Evolutionary conservation across 805 yeast species (phyloP).

Genomic region (Teunomyces kruisii): DNA sequence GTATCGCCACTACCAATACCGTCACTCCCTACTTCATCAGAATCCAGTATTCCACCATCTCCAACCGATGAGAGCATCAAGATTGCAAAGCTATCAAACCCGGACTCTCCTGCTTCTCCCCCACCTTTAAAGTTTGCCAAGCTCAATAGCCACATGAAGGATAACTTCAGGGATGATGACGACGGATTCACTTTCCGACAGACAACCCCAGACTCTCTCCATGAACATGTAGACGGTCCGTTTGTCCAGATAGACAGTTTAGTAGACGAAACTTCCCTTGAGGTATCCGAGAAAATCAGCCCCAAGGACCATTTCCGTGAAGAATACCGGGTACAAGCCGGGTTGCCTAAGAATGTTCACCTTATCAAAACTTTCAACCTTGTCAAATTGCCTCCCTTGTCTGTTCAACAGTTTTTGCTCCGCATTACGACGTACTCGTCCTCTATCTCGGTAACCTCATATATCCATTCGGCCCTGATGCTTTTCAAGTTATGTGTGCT

Average conservation of each 20-base stretch:
- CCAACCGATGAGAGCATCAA: neutral
- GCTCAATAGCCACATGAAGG: slow-evolving; percentile 5
- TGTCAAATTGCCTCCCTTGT: slow-evolving; percentile 32
- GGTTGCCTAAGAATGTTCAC: slow-evolving; percentile 24
- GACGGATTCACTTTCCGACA: slow-evolving; percentile 4
- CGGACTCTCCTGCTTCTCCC: slow-evolving; percentile 18
- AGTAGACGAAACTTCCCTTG: slow-evolving; percentile 13
- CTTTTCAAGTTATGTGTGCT: slow-evolving; percentile 35
- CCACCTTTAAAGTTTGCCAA: slow-evolving; percentile 24
- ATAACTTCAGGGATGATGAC: neutral
- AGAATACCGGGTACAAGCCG: slow-evolving; percentile 9
- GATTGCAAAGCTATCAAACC: slow-evolving; percentile 3
- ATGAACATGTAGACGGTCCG: slow-evolving; percentile 10
- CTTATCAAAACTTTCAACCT: slow-evolving; percentile 33
- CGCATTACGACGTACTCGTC: slow-evolving; percentile 41
- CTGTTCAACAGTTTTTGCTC: slow-evolving; percentile 34
- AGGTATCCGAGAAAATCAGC: slow-evolving; percentile 6
- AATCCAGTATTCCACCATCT: neutral
- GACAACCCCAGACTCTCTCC: slow-evolving; percentile 17
- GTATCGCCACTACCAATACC: neutral
- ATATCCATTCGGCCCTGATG: slow-evolving; percentile 40
- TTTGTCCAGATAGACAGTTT: slow-evolving; percentile 25
- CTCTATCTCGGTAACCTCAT: slow-evolving; percentile 37
- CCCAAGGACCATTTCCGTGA: slow-evolving; percentile 11
- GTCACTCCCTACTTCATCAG: neutral